Conservation (phyloP, 768 basidiomycete genomes). For the Holtermannia corniformis region DNA sequence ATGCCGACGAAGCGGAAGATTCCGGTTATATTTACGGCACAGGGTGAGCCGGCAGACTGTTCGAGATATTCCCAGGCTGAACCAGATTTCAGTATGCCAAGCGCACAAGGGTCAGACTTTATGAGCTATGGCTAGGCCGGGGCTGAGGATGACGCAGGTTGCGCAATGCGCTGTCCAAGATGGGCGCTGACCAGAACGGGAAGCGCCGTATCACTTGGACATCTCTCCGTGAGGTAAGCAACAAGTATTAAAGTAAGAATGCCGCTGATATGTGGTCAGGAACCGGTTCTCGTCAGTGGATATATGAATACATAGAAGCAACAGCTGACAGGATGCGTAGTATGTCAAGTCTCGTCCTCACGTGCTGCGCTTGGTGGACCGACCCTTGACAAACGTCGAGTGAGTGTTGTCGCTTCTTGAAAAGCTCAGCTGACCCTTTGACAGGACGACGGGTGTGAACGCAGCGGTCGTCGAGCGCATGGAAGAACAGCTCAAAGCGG, state of each 20-base stretch:
- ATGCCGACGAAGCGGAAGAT: constrained; percentile 51
- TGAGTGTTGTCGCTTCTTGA: constrained; percentile 43
- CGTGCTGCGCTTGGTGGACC: constrained; percentile 75
- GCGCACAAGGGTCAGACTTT: constrained; percentile 62
- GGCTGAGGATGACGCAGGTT: constrained; percentile 52
- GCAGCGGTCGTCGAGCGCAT: constrained; percentile 82
- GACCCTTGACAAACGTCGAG: constrained; percentile 91
- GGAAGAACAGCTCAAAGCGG: constrained; percentile 77
- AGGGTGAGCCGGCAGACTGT: constrained; percentile 18
- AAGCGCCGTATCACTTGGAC: constrained; percentile 78
- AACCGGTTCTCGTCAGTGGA: constrained; percentile 61
- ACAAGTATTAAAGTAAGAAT: constrained; percentile 1
- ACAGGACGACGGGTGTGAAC: constrained; percentile 87
- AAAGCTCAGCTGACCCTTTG: background rate
- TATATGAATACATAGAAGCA: background rate
- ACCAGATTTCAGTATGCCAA: constrained; percentile 69
- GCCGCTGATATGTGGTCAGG: constrained; percentile 53
- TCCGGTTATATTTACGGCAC: constrained; percentile 44
- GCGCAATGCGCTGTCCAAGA: constrained; percentile 63
- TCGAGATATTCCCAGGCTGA: background rate
- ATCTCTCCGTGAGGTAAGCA: constrained; percentile 71
- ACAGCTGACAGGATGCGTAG: constrained; percentile 5
- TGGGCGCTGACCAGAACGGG: constrained; percentile 73
- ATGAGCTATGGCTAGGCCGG: background rate
- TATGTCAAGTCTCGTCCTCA: constrained; percentile 53